Evolutionary conservation across 2,329 filamentous ascomycete species (phyloP), one percentile per base, ranked within the genome.

Genomic region (Fusarium neocosmosporiellum): DNA sequence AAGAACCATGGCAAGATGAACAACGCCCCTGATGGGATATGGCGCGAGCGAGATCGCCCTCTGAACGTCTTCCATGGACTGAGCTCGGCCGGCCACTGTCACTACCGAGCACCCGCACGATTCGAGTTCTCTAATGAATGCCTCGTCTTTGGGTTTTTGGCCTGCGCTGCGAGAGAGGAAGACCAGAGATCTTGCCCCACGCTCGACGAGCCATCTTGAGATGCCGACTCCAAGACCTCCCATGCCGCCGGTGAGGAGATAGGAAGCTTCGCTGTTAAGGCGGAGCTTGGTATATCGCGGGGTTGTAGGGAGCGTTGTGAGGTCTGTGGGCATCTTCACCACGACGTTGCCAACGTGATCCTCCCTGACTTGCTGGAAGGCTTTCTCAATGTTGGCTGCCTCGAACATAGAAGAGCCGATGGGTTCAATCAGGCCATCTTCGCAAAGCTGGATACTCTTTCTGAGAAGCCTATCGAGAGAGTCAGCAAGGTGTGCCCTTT

Each of bases 1-100:
- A 18, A 62, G 59, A n/a, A 53, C 59, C 59, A 62, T 62, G 43
- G 59, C 34, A 24, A 36, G 31, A 10, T 62, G 43, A 34, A 53
- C 36, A 11, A 63, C 41, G 18, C 50, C 50, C 22, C 13, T 63
- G 36, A 57, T 54, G 50, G 50, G 50, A 54, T 34, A n/a, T 1
- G 50, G 50, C 20, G 50, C 31, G n/a, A 34, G 50, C 2, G 50
- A 54, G 29, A 54, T 54, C n/a, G 50, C 50, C 16, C 31, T 33
- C 29, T 54, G 50, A 2, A 34, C 31, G 11, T 54, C 50, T 16
- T 54, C 24, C 50, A 54, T 9, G 4, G 50, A 54, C 50, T 54
- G 24, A 10, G 50, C 50, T 54, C 20, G 50, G 9, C 50, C 50
- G n/a, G 31, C 7, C 29, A 54, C 50, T 20, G 50, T 22, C n/a